Evolutionary conservation across 1,139 yeast genomes (phyloP).

Genomic region (Zygosaccharomyces sapae): DNA sequence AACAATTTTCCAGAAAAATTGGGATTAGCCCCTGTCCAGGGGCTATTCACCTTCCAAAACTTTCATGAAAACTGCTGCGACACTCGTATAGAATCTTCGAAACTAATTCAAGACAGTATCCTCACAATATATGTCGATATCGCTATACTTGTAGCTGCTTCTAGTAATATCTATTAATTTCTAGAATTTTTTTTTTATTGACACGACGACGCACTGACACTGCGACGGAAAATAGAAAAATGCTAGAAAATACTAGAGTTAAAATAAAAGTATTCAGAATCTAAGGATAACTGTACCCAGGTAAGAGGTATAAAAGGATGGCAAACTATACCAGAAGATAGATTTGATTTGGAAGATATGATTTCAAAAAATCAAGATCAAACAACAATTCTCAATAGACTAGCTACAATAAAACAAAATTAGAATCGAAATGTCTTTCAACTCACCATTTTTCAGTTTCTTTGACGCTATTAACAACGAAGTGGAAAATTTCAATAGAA

Average conservation of each 20-base stretch:
- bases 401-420: background rate
- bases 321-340: background rate
- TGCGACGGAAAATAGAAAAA: background rate
- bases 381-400: background rate
- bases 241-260: background rate
- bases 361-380: background rate
- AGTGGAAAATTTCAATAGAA: constrained; percentile 38
- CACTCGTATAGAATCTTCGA: background rate
- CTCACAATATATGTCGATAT: background rate
- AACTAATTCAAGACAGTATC: background rate
- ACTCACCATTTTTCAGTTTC: constrained; percentile 42
- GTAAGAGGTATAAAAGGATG: background rate
- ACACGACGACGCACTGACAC: background rate
- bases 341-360: too few species aligned
- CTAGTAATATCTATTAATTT: background rate
- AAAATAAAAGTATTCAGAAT: background rate
- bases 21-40: background rate
- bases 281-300: background rate
- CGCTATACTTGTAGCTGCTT: background rate
- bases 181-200: background rate
- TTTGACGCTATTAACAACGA: constrained; percentile 42
- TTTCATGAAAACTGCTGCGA: background rate
- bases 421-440: constrained; percentile 32
- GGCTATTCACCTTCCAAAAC: background rate
- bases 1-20: background rate